Evolutionary conservation across 768 basidiomycete genomes (phyloP).

Genomic region (Termitomyces sp.): DNA sequence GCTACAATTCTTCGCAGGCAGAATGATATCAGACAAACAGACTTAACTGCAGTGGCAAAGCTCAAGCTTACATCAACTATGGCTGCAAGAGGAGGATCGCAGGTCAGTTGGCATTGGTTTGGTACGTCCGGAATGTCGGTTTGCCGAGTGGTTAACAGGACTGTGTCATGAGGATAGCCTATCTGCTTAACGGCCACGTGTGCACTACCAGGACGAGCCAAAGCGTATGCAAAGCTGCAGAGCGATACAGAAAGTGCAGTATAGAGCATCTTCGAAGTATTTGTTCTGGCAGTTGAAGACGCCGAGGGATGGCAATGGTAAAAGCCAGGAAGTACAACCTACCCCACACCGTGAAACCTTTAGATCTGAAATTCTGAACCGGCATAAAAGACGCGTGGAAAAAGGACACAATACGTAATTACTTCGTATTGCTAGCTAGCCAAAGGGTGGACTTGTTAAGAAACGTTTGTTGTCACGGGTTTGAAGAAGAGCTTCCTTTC

Average conservation of each 20-base stretch:
- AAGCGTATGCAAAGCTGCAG: background rate
- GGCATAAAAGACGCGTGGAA: background rate
- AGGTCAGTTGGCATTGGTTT: conserved; percentile 27
- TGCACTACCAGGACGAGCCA: background rate
- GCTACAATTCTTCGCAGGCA: conserved; percentile 21
- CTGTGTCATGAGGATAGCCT: background rate
- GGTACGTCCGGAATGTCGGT: conserved; percentile 19
- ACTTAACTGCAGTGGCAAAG: background rate
- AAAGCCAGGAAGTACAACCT: background rate
- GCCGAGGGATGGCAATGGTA: background rate
- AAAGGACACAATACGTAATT: too few species aligned
- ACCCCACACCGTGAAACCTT: background rate
- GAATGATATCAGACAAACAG: background rate
- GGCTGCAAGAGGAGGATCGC: conserved; percentile 23
- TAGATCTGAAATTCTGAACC: background rate
- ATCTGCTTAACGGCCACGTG: background rate
- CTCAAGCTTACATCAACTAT: conserved; percentile 15
- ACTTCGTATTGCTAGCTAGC: too few species aligned
- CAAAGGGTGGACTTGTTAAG: too few species aligned
- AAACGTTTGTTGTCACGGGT: too few species aligned
- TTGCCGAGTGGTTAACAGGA: conserved; percentile 18
- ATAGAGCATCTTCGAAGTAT: background rate
- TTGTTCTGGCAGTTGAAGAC: background rate
- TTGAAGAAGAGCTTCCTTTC: too few species aligned
- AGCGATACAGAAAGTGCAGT: background rate